A percentile compares a stretch with the other conserved stretches of the same genome.
phyloP scores from a whole-genome alignment of 164 flowering plant genomes.

The Tinospora cordifolia region DNA sequence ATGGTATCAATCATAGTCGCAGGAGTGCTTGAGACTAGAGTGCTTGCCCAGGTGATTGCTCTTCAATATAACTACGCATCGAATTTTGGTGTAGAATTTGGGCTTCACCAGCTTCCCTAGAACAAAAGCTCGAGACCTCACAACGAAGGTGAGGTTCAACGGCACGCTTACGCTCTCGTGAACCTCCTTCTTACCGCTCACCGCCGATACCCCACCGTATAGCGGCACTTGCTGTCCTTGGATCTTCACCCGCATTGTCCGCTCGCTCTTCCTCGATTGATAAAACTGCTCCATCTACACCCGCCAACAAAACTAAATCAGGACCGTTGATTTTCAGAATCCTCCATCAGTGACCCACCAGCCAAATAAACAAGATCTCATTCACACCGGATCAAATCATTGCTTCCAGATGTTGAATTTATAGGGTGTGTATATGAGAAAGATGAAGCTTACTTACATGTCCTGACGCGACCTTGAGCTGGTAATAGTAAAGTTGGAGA shows the following conservation, averaged over 20 bases:
- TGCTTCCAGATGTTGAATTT: too few species aligned
- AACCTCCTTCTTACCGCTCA: constrained; percentile 20
- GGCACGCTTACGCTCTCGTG: constrained; percentile 29
- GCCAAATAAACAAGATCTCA: too few species aligned
- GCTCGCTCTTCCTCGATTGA: constrained; percentile 52
- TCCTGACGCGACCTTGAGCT: constrained; percentile 70
- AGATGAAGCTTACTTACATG: constrained; percentile 32
- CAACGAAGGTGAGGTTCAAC: constrained; percentile 52
- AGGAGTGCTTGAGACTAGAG: constrained; percentile 29
- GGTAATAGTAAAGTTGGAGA: constrained; percentile 40
- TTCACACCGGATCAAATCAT: too few species aligned
- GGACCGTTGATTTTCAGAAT: background rate
- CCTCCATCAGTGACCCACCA: background rate
- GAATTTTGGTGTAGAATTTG: constrained; percentile 44
- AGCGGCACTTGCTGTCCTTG: constrained; percentile 57
- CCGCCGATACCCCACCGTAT: constrained; percentile 55
- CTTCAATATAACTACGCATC: constrained; percentile 46
- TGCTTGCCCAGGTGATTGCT: constrained; percentile 45
- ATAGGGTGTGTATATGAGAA: too few species aligned
- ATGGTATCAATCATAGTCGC: constrained; percentile 30
- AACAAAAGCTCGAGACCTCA: constrained; percentile 71
- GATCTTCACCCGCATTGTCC: constrained; percentile 31
- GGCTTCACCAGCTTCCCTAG: constrained; percentile 76
- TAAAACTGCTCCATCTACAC: constrained; percentile 61
- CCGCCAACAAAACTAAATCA: background rate